Percentiles rank a stretch among this genome's conserved stretches.
Evolutionary conservation across 2,329 filamentous ascomycete genomes (phyloP).

Genomic region (Septoria linicola): DNA sequence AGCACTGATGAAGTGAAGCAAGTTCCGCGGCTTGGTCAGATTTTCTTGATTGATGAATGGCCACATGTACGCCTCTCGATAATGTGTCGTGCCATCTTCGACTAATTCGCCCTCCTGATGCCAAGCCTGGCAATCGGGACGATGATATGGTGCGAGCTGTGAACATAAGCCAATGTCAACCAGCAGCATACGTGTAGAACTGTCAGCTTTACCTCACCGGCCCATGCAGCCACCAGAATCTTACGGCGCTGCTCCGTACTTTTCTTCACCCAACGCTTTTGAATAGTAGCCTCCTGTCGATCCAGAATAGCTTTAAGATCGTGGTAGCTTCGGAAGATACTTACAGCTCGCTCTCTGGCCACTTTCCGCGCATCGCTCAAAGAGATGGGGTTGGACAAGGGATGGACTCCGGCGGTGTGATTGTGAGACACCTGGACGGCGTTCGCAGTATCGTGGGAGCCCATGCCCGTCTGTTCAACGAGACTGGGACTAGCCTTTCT

Average conservation of each 20-base stretch:
- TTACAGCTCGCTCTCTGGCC: background rate
- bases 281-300: background rate
- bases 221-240: background rate
- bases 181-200: background rate
- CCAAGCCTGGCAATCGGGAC: background rate
- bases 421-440: too few species aligned
- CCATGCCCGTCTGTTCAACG: too few species aligned
- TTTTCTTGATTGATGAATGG: constrained; percentile 13
- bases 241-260: background rate
- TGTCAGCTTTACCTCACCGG: background rate
- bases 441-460: too few species aligned
- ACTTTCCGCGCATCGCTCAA: background rate
- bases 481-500: too few species aligned
- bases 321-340: background rate
- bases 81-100: background rate
- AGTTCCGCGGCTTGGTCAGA: background rate
- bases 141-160: background rate
- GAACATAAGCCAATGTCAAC: background rate
- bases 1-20: constrained; percentile 14
- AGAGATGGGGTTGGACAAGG: too few species aligned
- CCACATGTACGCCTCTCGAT: background rate
- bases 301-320: background rate
- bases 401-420: too few species aligned
- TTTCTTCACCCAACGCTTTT: background rate
- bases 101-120: background rate